phyloP scores from a whole-genome alignment of 768 basidiomycete genomes.

The Termitomyces sp. region DNA sequence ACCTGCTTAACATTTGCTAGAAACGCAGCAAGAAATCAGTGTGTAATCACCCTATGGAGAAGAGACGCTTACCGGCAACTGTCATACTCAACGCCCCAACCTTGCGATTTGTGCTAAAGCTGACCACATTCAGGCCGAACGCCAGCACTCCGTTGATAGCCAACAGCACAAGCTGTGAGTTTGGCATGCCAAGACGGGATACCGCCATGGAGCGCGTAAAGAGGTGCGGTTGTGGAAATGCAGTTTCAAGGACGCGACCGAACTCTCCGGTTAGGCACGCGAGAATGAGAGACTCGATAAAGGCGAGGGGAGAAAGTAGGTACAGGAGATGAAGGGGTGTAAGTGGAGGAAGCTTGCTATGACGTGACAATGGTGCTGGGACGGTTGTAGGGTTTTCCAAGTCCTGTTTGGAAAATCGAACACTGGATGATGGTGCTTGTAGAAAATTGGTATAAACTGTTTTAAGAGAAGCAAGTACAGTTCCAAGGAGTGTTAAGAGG shows the following conservation, averaged over 20 bases:
- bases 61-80: slow-evolving; percentile 64
- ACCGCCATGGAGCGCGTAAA: slow-evolving; percentile 22
- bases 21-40: not conserved
- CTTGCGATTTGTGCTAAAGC: slow-evolving; percentile 93
- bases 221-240: not conserved
- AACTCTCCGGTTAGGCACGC: slow-evolving; percentile 83
- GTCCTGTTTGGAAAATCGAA: not conserved
- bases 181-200: slow-evolving; percentile 29
- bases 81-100: slow-evolving; percentile 89
- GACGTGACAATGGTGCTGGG: not conserved
- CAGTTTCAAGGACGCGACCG: slow-evolving; percentile 43
- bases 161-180: slow-evolving; percentile 45
- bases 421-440: slow-evolving; percentile 35
- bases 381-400: not conserved
- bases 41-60: too few species aligned
- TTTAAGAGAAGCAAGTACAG: slow-evolving; percentile 88
- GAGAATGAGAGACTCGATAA: slow-evolving; percentile 77
- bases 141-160: slow-evolving; percentile 81
- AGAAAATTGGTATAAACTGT: slow-evolving; percentile 87
- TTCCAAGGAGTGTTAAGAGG: slow-evolving; percentile 83
- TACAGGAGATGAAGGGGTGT: slow-evolving; percentile 80
- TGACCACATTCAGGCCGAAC: slow-evolving; percentile 89
- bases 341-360: slow-evolving; percentile 21
- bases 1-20: slow-evolving; percentile 92
- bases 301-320: slow-evolving; percentile 89